Evolutionary conservation across 164 flowering plant genomes (phyloP), one percentile per base, ranked within the genome.

Genomic region (Chimonanthus praecox): DNA sequence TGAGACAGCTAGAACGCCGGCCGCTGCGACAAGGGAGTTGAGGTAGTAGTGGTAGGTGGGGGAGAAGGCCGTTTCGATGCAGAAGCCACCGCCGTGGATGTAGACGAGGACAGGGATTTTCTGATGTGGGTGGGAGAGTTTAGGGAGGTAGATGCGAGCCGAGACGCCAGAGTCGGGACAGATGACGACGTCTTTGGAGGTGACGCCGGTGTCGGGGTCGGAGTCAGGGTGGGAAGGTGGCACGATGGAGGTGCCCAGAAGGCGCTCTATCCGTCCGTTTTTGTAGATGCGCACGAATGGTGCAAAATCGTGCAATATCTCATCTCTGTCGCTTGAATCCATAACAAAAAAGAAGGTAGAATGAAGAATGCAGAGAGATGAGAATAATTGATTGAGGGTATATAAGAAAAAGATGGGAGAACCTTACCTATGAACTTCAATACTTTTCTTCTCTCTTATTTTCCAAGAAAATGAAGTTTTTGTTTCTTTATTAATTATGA

Each of bases 141-240:
- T 77, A 3, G 89, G 89, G 58, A 83, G 80, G 74, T 81, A 85
- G 73, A 88, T 66, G 33, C 89, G 73, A 20, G 81, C 91, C 0
- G 79, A 74, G 75, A 84, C 61, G 15, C 18, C 44, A 5, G 80
- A 18, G 67, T 72, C 66, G 1, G 75, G 58, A 3, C 49, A 54
- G 75, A 82, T 77, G n/a, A 50, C 67, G 68, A 85, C 69, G 74
- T 88, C 89, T 77, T 88, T 85, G 50, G 89, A 83, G 2, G 83
- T 75, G 74, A 88, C 85, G 2, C 83, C 80, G 10, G 89, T 83
- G 43, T 64, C n/a, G 6, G 82, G 77, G 50, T 81, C 84, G 16
- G 69, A 45, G 10, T 33, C 33, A 33, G 33, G 33, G 33, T 21
- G 67, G 0, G 82, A 69, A 0, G 86, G 84, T 0, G 80, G 78